These are phyloP conservation scores for Fusarium sublunatum DNA, from an alignment of 2,329 filamentous ascomycete species.

Conservation along the genomic window DNA sequence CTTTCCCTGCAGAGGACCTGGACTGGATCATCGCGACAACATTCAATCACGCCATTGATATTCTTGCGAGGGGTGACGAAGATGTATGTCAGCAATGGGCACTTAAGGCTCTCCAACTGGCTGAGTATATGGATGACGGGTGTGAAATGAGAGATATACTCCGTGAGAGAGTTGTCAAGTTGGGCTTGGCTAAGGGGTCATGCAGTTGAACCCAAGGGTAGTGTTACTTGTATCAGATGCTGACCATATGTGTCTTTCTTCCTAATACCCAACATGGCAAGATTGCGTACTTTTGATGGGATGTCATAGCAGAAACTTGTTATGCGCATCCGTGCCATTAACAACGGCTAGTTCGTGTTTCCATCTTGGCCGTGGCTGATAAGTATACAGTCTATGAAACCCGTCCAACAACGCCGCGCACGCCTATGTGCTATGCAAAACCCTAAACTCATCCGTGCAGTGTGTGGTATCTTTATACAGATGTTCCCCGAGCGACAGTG, in stretches of 20 bases:
- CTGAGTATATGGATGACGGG: constrained; percentile 67
- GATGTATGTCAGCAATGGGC: constrained; percentile 70
- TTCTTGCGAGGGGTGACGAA: constrained; percentile 67
- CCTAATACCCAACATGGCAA: not conserved
- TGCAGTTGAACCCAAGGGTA: not conserved
- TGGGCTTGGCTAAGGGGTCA: constrained; percentile 46
- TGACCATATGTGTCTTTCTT: not conserved
- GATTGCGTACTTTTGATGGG: not conserved
- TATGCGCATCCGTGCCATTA: constrained; percentile 14
- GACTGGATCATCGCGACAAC: constrained; percentile 78
- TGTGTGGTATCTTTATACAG: constrained; percentile 33
- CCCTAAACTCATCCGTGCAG: constrained; percentile 33
- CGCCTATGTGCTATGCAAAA: constrained; percentile 36
- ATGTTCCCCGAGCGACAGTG: constrained; percentile 7
- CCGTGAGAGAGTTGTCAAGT: constrained; percentile 56
- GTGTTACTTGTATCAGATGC: not conserved
- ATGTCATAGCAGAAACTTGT: constrained; percentile 9
- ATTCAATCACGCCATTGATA: constrained; percentile 78
- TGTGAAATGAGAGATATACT: constrained; percentile 59
- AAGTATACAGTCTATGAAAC: constrained; percentile 32
- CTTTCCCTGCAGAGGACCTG: constrained; percentile 74
- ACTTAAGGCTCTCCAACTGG: constrained; percentile 69
- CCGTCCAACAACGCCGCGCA: constrained; percentile 35
- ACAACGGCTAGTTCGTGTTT: constrained; percentile 21
- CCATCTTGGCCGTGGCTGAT: constrained; percentile 28